These are phyloP conservation scores for Candida mattraensis DNA, from an alignment of 805 yeast species.

Conservation along the genomic window DNA sequence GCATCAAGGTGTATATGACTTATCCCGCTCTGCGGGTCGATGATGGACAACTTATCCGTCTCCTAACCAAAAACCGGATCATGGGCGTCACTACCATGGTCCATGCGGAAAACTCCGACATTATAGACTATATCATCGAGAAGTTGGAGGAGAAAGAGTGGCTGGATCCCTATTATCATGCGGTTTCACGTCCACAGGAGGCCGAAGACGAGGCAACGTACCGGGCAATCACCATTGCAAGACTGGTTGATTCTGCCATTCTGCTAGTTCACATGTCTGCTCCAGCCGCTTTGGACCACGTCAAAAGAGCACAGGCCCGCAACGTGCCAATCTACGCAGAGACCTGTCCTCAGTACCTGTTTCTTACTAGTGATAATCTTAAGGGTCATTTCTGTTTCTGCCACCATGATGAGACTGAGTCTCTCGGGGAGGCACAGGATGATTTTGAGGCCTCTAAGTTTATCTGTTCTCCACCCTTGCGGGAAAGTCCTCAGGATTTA, in stretches of 20 bases:
- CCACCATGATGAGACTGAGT: constrained; percentile 23
- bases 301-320: constrained; percentile 41
- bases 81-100: constrained; percentile 47
- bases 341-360: constrained; percentile 50
- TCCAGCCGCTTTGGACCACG: constrained; percentile 39
- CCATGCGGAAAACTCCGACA: constrained; percentile 50
- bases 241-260: constrained; percentile 44
- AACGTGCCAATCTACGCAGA: constrained; percentile 44
- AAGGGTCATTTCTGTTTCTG: constrained; percentile 26
- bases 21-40: constrained; percentile 41
- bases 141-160: constrained; percentile 37
- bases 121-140: constrained; percentile 33
- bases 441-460: constrained; percentile 48
- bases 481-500: constrained; percentile 38
- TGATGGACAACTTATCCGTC: constrained; percentile 40
- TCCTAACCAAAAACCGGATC: constrained; percentile 39
- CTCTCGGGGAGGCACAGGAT: too few relatives aligned
- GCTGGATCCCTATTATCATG: constrained; percentile 44
- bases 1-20: constrained; percentile 44
- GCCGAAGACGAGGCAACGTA: constrained; percentile 52
- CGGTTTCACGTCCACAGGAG: constrained; percentile 42
- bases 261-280: constrained; percentile 49
- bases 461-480: constrained; percentile 49
- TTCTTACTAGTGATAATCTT: constrained; percentile 39
- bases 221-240: constrained; percentile 44